These are phyloP conservation scores for Circinella minor DNA, from an alignment of 371 early-diverging fungal genomes.

Conservation along the genomic window DNA sequence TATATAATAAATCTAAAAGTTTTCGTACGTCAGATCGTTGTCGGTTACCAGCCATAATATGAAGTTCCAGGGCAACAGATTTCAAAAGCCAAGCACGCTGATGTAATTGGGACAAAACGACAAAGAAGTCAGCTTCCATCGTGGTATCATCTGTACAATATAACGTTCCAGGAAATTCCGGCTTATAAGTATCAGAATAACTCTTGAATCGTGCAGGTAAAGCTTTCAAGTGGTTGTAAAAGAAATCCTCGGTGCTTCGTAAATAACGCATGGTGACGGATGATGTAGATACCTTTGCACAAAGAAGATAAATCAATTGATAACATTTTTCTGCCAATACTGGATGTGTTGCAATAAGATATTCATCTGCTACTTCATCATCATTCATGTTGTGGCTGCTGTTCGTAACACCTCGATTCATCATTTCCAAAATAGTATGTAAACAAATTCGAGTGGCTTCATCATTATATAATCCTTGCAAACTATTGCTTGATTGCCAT, in stretches of 20 bases:
- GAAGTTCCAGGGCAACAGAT: conserved; percentile 85
- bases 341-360: conserved; percentile 75
- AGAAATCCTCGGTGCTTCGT: conserved; percentile 80
- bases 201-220: conserved; percentile 53
- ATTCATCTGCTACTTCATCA: conserved; percentile 15
- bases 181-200: conserved; percentile 28
- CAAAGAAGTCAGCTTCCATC: conserved; percentile 51
- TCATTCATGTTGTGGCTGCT: conserved; percentile 16
- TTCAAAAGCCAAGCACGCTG: conserved; percentile 92
- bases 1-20: conserved; percentile 69
- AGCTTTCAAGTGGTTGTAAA: conserved; percentile 60
- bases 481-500: conserved; percentile 18
- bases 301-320: conserved; percentile 81
- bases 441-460: conserved; percentile 56
- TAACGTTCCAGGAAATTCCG: conserved; percentile 25
- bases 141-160: conserved; percentile 29
- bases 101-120: conserved; percentile 71
- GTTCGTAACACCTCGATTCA: conserved; percentile 56
- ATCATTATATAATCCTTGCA: conserved; percentile 51
- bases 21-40: conserved; percentile 53
- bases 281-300: conserved; percentile 71
- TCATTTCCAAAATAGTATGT: conserved; percentile 70
- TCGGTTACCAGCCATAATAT: conserved; percentile 42
- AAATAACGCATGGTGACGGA: conserved; percentile 80
- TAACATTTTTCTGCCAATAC: conserved; percentile 86